phyloP scores from a whole-genome alignment of 148 eudicot genomes.

The Persicaria tinctoria region DNA sequence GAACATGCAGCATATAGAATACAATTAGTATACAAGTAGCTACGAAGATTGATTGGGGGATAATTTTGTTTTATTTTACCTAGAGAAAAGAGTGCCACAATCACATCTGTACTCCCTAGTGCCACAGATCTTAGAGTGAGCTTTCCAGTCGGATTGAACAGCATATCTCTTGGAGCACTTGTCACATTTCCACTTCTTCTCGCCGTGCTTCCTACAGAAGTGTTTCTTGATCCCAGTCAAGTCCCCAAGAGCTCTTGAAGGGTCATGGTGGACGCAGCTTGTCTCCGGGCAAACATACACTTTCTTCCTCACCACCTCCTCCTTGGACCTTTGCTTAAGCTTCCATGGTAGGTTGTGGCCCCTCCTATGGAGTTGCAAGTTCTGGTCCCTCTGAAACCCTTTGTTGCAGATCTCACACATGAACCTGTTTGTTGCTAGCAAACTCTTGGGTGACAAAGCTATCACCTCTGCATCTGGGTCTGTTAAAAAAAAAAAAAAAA shows the following conservation, averaged over 20 bases:
- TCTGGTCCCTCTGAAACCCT: slow-evolving; percentile 57
- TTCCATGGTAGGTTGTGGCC: slow-evolving; percentile 67
- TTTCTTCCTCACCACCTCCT: slow-evolving; percentile 27
- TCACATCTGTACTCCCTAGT: slow-evolving; percentile 58
- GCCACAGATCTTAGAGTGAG: slow-evolving; percentile 54
- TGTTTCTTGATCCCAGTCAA: slow-evolving; percentile 55
- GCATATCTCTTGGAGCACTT: slow-evolving; percentile 32
- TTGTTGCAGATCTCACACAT: slow-evolving; percentile 51
- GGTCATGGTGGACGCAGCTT: slow-evolving; percentile 48
- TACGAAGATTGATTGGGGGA: not conserved
- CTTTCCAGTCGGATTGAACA: slow-evolving; percentile 56
- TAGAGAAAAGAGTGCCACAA: slow-evolving; percentile 53
- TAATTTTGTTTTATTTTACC: slow-evolving; percentile 16
- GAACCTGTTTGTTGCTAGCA: slow-evolving; percentile 56
- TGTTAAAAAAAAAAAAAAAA: slow-evolving; percentile 8
- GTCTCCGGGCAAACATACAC: slow-evolving; percentile 49
- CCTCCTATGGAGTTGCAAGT: slow-evolving; percentile 48
- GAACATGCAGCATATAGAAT: too few species aligned
- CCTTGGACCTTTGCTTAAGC: slow-evolving; percentile 40
- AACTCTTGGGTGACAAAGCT: slow-evolving; percentile 45
- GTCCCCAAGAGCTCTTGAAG: slow-evolving; percentile 46
- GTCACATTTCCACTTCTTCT: too few species aligned
- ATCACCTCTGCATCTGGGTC: slow-evolving; percentile 62
- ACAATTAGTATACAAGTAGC: not conserved
- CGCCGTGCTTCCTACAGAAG: slow-evolving; percentile 6